These are phyloP conservation scores for Stephania yunnanensis DNA, from an alignment of 164 flowering plant genomes.

Conservation along the genomic window DNA sequence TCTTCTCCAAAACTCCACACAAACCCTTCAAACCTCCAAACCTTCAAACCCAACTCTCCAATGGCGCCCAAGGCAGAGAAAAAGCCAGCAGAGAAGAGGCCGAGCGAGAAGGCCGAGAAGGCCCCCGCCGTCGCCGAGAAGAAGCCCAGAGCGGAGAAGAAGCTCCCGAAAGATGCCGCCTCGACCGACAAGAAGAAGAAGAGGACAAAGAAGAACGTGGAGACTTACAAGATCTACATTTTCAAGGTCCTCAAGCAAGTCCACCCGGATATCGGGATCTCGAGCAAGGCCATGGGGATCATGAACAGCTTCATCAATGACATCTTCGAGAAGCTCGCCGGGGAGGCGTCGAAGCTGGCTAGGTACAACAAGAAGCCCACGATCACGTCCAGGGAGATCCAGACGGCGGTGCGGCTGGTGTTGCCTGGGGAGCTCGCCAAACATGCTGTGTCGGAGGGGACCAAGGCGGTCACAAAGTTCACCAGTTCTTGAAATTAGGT, in stretches of 20 bases:
- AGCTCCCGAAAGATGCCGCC: constrained; percentile 11
- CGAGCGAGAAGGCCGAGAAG: constrained; percentile 14
- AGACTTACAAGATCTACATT: constrained; percentile 18
- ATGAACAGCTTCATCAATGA: constrained; percentile 16
- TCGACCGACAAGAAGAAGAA: constrained; percentile 14
- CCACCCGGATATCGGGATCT: constrained; percentile 13
- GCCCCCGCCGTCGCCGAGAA: constrained; percentile 13
- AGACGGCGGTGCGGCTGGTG: constrained; percentile 15
- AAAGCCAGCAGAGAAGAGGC: constrained; percentile 17
- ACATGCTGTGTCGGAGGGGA: constrained; percentile 17
- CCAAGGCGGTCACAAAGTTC: constrained; percentile 16
- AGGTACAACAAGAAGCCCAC: constrained; percentile 17
- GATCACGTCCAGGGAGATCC: constrained; percentile 15
- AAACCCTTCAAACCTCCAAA: not conserved
- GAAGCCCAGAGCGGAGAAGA: constrained; percentile 17
- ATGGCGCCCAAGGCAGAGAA: constrained; percentile 18
- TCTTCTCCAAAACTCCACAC: not conserved
- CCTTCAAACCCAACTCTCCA: not conserved
- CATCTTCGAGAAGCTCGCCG: constrained; percentile 16
- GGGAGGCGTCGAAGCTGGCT: constrained; percentile 9
- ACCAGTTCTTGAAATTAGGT: constrained; percentile 7
- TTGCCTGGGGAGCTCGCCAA: constrained; percentile 15
- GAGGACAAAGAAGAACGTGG: constrained; percentile 13
- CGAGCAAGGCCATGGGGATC: constrained; percentile 14
- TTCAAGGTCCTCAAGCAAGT: constrained; percentile 15